phyloP scores from a whole-genome alignment of 495 filamentous ascomycete species.

The Halenospora varia region DNA sequence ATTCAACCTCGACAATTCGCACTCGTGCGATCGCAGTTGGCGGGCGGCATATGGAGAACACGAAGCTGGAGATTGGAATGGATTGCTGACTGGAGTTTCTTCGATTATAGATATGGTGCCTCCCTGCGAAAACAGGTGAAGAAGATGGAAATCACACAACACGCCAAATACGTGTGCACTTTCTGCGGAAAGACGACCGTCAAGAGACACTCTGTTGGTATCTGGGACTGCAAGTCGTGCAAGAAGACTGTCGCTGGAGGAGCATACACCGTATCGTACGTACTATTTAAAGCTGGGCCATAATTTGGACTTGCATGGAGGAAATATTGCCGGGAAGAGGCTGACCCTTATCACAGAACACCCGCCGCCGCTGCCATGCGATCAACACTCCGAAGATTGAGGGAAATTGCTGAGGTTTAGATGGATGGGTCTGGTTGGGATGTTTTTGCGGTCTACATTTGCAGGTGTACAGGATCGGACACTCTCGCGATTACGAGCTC shows the following conservation, averaged over 20 bases:
- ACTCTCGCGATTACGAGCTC: constrained; percentile 19
- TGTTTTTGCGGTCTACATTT: constrained; percentile 30
- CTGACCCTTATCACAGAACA: constrained; percentile 54
- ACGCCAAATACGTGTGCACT: constrained; percentile 88
- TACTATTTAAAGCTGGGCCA: constrained; percentile 26
- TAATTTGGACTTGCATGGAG: not conserved
- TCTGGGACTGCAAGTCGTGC: constrained; percentile 94
- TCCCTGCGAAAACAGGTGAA: constrained; percentile 99
- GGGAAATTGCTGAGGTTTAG: constrained; percentile 97
- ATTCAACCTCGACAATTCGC: not conserved
- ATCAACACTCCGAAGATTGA: constrained; percentile 94
- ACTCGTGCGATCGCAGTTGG: not conserved
- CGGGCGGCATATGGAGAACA: not conserved
- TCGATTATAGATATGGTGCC: constrained; percentile 78
- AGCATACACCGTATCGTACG: constrained; percentile 95
- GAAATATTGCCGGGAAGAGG: constrained; percentile 1
- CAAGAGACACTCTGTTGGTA: constrained; percentile 87
- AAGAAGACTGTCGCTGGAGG: constrained; percentile 94
- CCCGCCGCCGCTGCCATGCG: constrained; percentile 94
- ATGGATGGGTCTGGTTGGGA: constrained; percentile 35
- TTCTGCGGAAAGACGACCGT: constrained; percentile 95
- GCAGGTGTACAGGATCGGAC: constrained; percentile 27
- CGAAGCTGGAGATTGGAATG: not conserved
- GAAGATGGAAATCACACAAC: constrained; percentile 99
- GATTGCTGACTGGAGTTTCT: not conserved